Conservation (phyloP, 2,329 filamentous ascomycete species). For the Fusarium sp. region DNA sequence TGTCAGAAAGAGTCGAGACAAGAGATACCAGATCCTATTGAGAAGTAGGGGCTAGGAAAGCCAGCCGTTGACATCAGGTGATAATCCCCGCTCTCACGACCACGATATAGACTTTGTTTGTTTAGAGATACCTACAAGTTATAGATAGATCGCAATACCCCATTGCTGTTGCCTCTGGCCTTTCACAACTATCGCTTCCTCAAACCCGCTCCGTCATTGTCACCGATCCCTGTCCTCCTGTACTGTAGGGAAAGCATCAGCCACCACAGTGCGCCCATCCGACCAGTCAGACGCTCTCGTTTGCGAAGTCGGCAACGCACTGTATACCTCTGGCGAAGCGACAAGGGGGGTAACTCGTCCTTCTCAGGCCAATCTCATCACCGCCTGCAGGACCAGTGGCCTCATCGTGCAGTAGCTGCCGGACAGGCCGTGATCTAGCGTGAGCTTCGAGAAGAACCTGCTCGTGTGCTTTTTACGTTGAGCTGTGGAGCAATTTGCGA, state of each 20-base stretch:
- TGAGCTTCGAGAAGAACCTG: constrained; percentile 41
- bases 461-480: constrained; percentile 33
- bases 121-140: not conserved
- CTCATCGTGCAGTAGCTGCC: constrained; percentile 47
- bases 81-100: not conserved
- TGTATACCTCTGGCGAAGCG: constrained; percentile 31
- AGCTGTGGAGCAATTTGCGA: not conserved
- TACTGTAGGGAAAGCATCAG: not conserved
- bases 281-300: constrained; percentile 3
- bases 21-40: not conserved
- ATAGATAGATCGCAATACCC: not conserved
- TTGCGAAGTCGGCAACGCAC: constrained; percentile 10
- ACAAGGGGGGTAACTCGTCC: constrained; percentile 5
- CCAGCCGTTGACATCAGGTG: not conserved
- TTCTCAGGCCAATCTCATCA: constrained; percentile 6
- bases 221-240: constrained; percentile 6
- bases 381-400: constrained; percentile 20
- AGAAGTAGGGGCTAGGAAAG: not conserved
- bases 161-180: not conserved
- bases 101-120: constrained; percentile 1
- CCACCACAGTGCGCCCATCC: constrained; percentile 33
- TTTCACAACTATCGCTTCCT: not conserved
- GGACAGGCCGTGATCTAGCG: constrained; percentile 39
- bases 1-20: constrained; percentile 8
- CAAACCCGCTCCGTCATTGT: not conserved